Evolutionary conservation across 371 early-diverging fungal species (phyloP).

Genomic region (Mucor mucedo): DNA sequence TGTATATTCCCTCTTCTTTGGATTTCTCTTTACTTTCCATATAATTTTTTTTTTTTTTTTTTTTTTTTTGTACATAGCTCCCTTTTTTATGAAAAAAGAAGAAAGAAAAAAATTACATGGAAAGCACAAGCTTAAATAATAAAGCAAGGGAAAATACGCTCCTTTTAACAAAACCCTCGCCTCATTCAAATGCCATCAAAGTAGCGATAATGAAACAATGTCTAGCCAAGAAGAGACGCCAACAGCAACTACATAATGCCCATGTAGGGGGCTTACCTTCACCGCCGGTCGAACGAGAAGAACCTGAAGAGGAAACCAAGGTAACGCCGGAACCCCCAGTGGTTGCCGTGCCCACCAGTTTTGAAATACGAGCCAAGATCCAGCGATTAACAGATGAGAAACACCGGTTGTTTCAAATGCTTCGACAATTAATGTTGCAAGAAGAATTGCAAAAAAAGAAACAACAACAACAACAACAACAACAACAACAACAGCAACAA

Average conservation of each 20-base stretch:
- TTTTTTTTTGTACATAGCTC: constrained; percentile 9
- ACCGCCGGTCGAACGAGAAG: constrained; percentile 31
- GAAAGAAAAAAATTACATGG: constrained; percentile 9
- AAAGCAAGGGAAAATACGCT: constrained; percentile 21
- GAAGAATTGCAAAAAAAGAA: constrained; percentile 23
- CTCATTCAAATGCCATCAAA: constrained; percentile 20
- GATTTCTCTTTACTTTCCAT: neutral
- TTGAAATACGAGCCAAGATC: constrained; percentile 4
- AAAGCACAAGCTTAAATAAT: constrained; percentile 18
- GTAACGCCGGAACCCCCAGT: neutral
- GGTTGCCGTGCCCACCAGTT: neutral
- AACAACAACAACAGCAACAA: constrained; percentile 3
- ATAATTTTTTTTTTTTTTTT: constrained; percentile 4
- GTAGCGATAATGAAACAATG: constrained; percentile 26
- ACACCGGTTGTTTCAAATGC: constrained; percentile 30
- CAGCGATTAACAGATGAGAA: constrained; percentile 32
- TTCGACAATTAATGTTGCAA: constrained; percentile 27
- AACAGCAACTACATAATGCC: neutral
- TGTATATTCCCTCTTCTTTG: neutral
- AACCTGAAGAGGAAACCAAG: constrained; percentile 20
- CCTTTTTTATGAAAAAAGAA: neutral
- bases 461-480: constrained; percentile 1
- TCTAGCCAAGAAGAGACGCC: constrained; percentile 3
- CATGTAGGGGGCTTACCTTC: constrained; percentile 33
- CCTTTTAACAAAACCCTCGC: constrained; percentile 23